Base-by-base conservation (phyloP, 352 stramenopile species). In the Globisporangium iwayamae region DNA sequence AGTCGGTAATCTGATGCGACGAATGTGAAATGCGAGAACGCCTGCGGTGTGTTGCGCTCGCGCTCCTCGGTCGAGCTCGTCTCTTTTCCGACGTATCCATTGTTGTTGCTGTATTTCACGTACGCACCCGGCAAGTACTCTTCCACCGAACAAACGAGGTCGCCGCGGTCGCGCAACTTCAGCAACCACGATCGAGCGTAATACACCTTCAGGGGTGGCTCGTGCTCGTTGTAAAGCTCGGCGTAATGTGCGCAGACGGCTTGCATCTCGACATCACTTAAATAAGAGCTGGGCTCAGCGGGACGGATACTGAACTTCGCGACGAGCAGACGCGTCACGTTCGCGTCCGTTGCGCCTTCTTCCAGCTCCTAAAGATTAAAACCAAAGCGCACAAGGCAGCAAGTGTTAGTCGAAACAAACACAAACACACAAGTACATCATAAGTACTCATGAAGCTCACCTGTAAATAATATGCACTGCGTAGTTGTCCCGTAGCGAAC, bases 81-180 rank as follows among this genome's bases (percentile, higher is more conserved):
- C 57, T 91, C 83, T 16, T 76, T 78, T n/a, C 85, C 85, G 1
- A 94, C 85, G 56, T 88, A 94, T 5, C 85, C 85, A 51, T 83
- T 91, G 75, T 94, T 94, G 70, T 94, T 94, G 71, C 81, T 91
- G 66, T 94, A 94, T 68, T 94, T 94, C 43, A 94, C 85, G 66
- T 94, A 94, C 9, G 80, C 73, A n/a, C 85, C 85, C 0, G 80
- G 81, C 28, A 94, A 20, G 65, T 89, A 91, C 60, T 94, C 81
- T 65, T 94, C 85, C 25, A 92, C 80, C 0, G 80, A 90, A 55
- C 83, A 92, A 30, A 94, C 79, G 0, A 91, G 53, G 8, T 85
- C 74, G 5, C 74, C 74, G 51, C 80, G 74, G 65, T 92, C 83
- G 13, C 74, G 66, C 22, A 94, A 72, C 56, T 94, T 92, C 11